Evolutionary conservation across 75 land plant genomes (phyloP), one percentile per base, ranked within the genome.

Genomic region (Pinus taeda): DNA sequence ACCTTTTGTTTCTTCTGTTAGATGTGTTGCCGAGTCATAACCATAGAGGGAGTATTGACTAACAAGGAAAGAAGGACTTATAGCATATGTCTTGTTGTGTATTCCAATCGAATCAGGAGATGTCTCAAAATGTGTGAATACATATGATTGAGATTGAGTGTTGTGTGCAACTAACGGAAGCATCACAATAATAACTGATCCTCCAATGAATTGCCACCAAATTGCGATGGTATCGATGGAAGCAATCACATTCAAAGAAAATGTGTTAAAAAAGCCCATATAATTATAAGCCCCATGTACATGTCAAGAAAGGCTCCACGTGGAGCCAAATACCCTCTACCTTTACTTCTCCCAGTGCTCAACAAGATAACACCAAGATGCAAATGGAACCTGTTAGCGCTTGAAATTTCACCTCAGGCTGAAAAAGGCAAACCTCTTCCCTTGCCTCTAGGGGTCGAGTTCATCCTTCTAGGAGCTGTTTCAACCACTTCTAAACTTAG

Each of bases 141-240:
- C 97, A 59, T 88, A 94, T 12, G 95, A 92, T 74, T 92, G 93
- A 26, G 90, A 67, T 77, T 92, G 88, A 57, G 88, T 92, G 12
- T 26, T 26, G 26, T 26, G 26, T 26, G 26, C 26, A 26, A 26
- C 26, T 26, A 26, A 26, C 0, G 26, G 97, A 73, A 94, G 89
- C 88, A 94, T 79, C 15, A 94, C 88, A 11, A 94, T 88, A 58
- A 94, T 92, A 64, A 92, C 78, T 20, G 80, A 49, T 13, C 97
- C 97, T 65, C 95, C 95, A 78, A 90, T 80, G 21, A 94, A 88
- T 95, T 93, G 97, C 97, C 97, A 94, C 90, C 88, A 94, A 3
- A 94, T 86, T 59, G 97, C 92, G 61, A 94, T 87, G 4, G n/a
- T n/a, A n/a, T n/a, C n/a, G n/a, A 94, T 86, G 74, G 88, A 77